Base-by-base conservation (phyloP, 352 stramenopile species). In the Pythium sukuiense region DNA sequence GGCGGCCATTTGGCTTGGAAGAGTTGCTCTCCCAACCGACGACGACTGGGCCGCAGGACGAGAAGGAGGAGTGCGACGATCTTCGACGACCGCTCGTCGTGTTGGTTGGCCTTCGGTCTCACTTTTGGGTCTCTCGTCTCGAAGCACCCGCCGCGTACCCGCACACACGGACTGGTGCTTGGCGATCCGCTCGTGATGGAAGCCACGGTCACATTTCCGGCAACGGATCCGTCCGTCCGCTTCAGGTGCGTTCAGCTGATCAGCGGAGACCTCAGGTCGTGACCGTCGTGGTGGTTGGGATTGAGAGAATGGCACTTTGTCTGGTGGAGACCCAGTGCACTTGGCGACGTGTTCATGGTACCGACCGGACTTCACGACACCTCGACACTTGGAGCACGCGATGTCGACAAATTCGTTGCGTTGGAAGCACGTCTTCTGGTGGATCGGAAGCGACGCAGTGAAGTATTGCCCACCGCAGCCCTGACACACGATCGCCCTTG, bases 121-220 rank as follows among this genome's bases (percentile, higher is more conserved):
- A 24, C 43, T 29, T 5, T 30, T 30, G 45, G 29, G 13, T 18
- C 20, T 6, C 6, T 50, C 49, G 50, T 49, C n/a, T 39, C 24
- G 62, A 48, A 30, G 14, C 18, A 48, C 29, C 52, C 20, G 46
- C 24, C 27, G 30, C 55, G 33, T 63, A 41, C 55, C 60, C 7
- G 33, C 39, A 56, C 84, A 92, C 14, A 92, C 79, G 0, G 80
- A 83, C 59, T 90, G 84, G 65, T 90, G 81, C 61, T 89, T 92
- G 8, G 70, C 69, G 59, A 92, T 87, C 0, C 84, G 81, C 59
- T 89, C 79, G 53, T 67, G 29, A 8, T 72, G 68, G 53, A 92
- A 92, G 2, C 62, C 77, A 16, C 84, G 80, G 13, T 76, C 69
- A 26, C 84, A 92, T 16, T 73, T 75, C 59, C 65, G 76, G 61